Evolutionary conservation across 83 land plant genomes (phyloP), one percentile per base, ranked within the genome.

Genomic region (Thuja plicata): DNA sequence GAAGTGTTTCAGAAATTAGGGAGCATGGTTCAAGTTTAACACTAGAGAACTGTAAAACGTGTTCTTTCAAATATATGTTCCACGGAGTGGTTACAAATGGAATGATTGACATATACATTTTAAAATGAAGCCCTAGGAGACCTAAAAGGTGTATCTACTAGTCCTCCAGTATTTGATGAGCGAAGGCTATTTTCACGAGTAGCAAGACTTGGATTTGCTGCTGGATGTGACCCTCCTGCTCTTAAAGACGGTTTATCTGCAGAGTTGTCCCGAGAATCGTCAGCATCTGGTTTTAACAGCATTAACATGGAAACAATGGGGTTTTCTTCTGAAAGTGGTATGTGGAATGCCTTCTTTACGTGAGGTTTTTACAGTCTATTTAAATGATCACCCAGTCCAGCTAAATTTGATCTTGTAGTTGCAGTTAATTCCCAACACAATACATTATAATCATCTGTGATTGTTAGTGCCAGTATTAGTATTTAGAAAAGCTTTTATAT

Each of bases 151-250:
- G 73, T 87, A 80, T 89, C 94, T n/a, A 66, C 93, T 86, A 93
- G 96, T 83, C 92, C 94, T 35, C 96, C 94, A 43, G 86, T 82
- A 6, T 38, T 78, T 52, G 93, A 93, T 27, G 96, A 91, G 57
- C 90, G 96, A 40, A 92, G 73, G 74, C 70, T 89, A 10, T 97
- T 97, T 85, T 96, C 98, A 79, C 89, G 66, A 85, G 99, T 97
- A 8, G 90, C 98, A 1, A 88, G 93, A 86, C 92, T 96, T 27
- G 99, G 99, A 16, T 96, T 90, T 91, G 99, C 98, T 62, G 94
- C 98, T 48, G 99, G 88, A 11, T 93, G 95, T 88, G 99, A 97
- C 90, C 95, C 97, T 77, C 99, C 99, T 30, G 89, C 93, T 66
- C 91, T 96, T 70, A 91, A 80, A 87, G 82, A 82, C 79, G 90